These are phyloP conservation scores for Chlamydomonas sphaeroides DNA, from an alignment of 139 green algal genomes.

Conservation along the genomic window DNA sequence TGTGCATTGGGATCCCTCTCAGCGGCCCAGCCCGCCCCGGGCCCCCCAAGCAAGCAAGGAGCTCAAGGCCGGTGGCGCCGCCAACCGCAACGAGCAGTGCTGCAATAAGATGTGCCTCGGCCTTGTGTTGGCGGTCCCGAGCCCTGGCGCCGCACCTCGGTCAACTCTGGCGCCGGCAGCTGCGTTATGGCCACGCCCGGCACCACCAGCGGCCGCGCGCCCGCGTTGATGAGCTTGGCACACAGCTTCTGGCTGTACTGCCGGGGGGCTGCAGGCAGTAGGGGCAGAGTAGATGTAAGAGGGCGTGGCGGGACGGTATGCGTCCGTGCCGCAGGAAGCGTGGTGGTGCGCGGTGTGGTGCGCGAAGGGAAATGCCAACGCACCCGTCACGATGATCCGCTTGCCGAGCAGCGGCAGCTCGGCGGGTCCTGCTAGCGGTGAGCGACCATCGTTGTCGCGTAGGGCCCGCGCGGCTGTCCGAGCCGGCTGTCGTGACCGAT, in stretches of 20 bases:
- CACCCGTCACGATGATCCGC: conserved; percentile 23
- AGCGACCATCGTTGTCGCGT: conserved; percentile 6
- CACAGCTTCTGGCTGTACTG: conserved; percentile 76
- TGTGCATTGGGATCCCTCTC: too few species aligned
- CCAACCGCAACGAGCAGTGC: too few species aligned
- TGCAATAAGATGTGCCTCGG: too few species aligned
- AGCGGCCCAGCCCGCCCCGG: too few species aligned
- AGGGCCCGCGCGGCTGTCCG: too few species aligned
- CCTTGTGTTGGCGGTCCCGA: too few species aligned
- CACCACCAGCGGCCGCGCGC: conserved; percentile 68
- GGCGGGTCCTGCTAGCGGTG: neutral
- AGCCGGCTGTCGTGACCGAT: too few species aligned
- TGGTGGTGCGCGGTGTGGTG: neutral
- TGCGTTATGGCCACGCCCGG: conserved; percentile 62
- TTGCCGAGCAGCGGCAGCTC: conserved; percentile 11
- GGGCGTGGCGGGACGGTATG: neutral
- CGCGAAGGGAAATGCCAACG: neutral
- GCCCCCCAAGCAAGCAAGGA: too few species aligned
- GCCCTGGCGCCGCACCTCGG: neutral
- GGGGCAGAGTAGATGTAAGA: neutral
- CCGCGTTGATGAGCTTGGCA: conserved; percentile 58
- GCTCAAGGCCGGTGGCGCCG: too few species aligned
- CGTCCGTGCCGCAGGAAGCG: neutral
- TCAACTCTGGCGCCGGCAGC: neutral
- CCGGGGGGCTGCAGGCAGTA: conserved; percentile 53